Conservation (phyloP, 2,329 filamentous ascomycete species). For the Phaeophleospora eucalypticola region DNA sequence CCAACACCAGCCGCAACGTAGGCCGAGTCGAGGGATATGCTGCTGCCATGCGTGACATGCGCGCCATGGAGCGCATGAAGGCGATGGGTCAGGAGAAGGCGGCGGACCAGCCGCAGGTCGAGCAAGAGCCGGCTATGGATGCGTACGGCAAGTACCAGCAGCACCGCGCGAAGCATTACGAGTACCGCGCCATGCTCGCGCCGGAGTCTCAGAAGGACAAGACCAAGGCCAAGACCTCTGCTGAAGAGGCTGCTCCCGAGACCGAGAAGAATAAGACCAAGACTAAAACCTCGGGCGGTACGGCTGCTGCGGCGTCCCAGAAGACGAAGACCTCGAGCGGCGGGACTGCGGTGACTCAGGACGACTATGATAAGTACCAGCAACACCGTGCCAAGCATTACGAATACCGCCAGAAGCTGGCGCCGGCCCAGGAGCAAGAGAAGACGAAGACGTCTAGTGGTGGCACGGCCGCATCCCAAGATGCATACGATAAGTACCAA, state of each 20-base stretch:
- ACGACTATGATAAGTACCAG: not conserved
- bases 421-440: not conserved
- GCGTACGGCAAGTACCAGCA: not conserved
- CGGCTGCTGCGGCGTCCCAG: too few relatives aligned
- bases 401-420: not conserved
- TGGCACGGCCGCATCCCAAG: not conserved
- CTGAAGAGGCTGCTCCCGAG: too few relatives aligned
- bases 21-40: conserved; percentile 5
- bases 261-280: too few relatives aligned
- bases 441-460: not conserved
- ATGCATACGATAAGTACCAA: not conserved
- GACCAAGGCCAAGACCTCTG: too few relatives aligned
- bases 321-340: not conserved
- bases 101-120: not conserved
- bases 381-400: too few relatives aligned
- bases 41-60: not conserved
- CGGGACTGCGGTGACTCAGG: not conserved
- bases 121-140: not conserved
- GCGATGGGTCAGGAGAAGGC: not conserved
- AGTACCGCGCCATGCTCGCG: not conserved
- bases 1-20: not conserved
- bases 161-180: not conserved
- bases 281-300: too few relatives aligned
- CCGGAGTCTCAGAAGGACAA: too few relatives aligned
- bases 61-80: not conserved